phyloP scores from a whole-genome alignment of 2,329 filamentous ascomycete genomes.

The Dactylellina drechsleri region DNA sequence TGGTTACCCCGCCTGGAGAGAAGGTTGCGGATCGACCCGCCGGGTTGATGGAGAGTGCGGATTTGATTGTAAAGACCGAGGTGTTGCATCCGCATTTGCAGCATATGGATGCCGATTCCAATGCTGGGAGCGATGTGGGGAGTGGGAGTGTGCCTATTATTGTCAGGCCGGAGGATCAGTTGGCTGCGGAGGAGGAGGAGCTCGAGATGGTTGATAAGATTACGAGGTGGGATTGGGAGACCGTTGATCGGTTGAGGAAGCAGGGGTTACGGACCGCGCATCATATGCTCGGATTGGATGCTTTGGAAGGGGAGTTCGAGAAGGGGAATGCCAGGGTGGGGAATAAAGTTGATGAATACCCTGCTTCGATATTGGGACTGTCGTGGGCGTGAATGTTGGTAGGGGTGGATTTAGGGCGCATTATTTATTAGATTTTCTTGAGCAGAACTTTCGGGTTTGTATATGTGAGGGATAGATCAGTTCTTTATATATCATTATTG shows the following conservation, averaged over 20 bases:
- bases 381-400: constrained; percentile 43
- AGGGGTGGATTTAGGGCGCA: not conserved
- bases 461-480: constrained; percentile 31
- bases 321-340: constrained; percentile 55
- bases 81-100: constrained; percentile 50
- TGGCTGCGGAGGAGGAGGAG: constrained; percentile 41
- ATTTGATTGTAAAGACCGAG: constrained; percentile 48
- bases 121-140: constrained; percentile 44
- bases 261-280: constrained; percentile 61
- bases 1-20: constrained; percentile 1
- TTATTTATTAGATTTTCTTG: constrained; percentile 1
- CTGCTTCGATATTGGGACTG: constrained; percentile 41
- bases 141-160: constrained; percentile 19
- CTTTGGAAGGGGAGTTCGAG: constrained; percentile 56
- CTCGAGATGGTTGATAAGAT: constrained; percentile 51
- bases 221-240: constrained; percentile 57
- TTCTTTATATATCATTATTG: constrained; percentile 11
- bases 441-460: constrained; percentile 14
- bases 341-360: constrained; percentile 29
- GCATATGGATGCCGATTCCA: constrained; percentile 46
- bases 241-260: constrained; percentile 61
- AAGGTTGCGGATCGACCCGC: constrained; percentile 11
- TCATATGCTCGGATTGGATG: constrained; percentile 57
- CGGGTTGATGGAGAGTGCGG: constrained; percentile 50
- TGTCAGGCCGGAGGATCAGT: constrained; percentile 26